Base-by-base conservation (phyloP, 192 early-diverging fungal species). In the Coemansia pectinata region DNA sequence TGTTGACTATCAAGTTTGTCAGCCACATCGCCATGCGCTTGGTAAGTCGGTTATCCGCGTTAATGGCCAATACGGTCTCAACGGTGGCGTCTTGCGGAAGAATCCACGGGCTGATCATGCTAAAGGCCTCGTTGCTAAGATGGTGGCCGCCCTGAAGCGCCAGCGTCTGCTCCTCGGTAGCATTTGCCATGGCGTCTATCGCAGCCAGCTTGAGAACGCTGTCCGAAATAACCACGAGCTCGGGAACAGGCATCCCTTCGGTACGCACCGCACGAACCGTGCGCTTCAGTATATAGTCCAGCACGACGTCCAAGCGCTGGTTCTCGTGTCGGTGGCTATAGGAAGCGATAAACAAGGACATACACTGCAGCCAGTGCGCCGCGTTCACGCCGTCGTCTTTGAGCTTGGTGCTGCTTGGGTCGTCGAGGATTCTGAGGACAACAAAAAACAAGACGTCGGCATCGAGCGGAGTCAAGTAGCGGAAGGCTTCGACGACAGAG, bases 341-440 rank as follows among this genome's bases (percentile, higher is more conserved):
- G 8, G 69, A 59, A 0, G 81, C 77, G 14, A 76, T 50, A 63
- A 84, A 84, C 65, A 72, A 66, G 55, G 81, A 72, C 33, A 84
- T 53, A 31, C 73, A 73, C 68, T 79, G 81, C 15, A 84, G 70
- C 81, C 81, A 84, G 58, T 79, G 77, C 0, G 77, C 77, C 1
- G 74, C 65, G 29, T 78, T 79, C 10, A 84, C 67, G 7, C 71
- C 73, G 62, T 84, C 81, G n/a, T 73, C 70, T 63, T 84, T 84
- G 44, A 76, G 48, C 38, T 59, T 66, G 19, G 40, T 36, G 36
- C 67, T 67, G 42, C n/a, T 21, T 0, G 76, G 73, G 21, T 76
- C 71, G 33, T 69, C 68, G 10, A 84, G 50, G 8, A 70, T 73
- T 31, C 58, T 63, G 44, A 84, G 65, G 29, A 79, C 68, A 8